phyloP scores from a whole-genome alignment of 2,329 filamentous ascomycete species.

The Neonectria coccinea region DNA sequence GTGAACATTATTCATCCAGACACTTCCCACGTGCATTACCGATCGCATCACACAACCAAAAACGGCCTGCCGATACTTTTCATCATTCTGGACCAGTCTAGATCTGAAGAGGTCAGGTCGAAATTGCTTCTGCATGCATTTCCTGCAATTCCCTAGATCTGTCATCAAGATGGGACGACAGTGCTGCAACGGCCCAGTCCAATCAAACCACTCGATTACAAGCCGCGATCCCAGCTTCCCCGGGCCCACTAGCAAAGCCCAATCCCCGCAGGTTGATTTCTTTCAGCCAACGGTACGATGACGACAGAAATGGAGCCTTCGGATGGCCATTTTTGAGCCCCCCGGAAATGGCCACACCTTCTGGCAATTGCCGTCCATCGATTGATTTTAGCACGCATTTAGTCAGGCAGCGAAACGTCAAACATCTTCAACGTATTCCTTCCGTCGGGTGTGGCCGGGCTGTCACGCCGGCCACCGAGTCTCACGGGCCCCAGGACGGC shows the following conservation, averaged over 20 bases:
- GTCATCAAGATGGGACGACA: slow-evolving; percentile 18
- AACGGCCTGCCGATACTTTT: not conserved
- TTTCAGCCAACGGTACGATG: slow-evolving; percentile 26
- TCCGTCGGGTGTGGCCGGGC: slow-evolving; percentile 44
- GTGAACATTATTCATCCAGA: not conserved
- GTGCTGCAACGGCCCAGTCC: slow-evolving; percentile 19
- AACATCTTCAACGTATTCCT: slow-evolving; percentile 2
- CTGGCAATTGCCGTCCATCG: not conserved
- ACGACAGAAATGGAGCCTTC: slow-evolving; percentile 23
- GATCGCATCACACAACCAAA: not conserved
- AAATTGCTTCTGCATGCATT: slow-evolving; percentile 11
- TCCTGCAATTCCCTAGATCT: slow-evolving; percentile 23
- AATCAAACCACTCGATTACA: slow-evolving; percentile 19
- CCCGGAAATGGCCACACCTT: slow-evolving; percentile 1
- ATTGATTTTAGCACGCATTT: slow-evolving; percentile 1
- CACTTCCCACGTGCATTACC: not conserved
- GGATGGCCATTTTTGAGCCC: slow-evolving; percentile 13
- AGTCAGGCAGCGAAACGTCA: slow-evolving; percentile 1
- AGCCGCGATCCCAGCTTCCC: slow-evolving; percentile 7
- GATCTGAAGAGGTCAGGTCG: not conserved
- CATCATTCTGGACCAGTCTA: not conserved
- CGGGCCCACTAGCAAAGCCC: slow-evolving; percentile 19
- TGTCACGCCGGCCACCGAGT: slow-evolving; percentile 36
- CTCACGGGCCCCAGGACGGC: slow-evolving; percentile 39
- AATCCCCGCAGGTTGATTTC: slow-evolving; percentile 32